Evolutionary conservation across 177 flowering plant genomes (phyloP).

Genomic region (Vitis hybrid): DNA sequence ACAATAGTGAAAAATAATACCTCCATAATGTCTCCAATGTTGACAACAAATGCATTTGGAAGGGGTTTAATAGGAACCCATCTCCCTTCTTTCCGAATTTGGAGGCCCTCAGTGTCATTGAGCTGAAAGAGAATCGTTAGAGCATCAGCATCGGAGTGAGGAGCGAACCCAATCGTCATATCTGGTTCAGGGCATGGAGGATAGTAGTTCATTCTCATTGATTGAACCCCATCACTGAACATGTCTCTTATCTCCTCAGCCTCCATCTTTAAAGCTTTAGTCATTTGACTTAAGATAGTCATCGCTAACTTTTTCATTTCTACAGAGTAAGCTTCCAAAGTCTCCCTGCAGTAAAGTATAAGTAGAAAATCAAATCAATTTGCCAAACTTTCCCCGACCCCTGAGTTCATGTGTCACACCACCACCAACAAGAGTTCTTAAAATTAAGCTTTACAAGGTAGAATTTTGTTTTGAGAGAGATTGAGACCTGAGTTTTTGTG

Average conservation of each 20-base stretch:
- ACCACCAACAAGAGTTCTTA: too few relatives aligned
- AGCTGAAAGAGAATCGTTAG: constrained; percentile 61
- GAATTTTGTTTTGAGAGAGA: too few relatives aligned
- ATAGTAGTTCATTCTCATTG: constrained; percentile 59
- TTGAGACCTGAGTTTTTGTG: too few relatives aligned
- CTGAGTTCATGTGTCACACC: too few relatives aligned
- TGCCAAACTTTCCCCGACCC: too few relatives aligned
- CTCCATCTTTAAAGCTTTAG: constrained; percentile 45
- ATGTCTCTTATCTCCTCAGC: constrained; percentile 33
- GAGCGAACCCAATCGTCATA: constrained; percentile 43
- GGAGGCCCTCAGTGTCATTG: constrained; percentile 60
- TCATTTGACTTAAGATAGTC: constrained; percentile 34
- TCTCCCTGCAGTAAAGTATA: constrained; percentile 28
- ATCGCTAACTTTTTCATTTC: constrained; percentile 39
- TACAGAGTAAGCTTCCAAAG: constrained; percentile 38
- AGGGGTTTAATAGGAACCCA: constrained; percentile 58
- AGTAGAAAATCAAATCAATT: too few relatives aligned
- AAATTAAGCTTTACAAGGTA: too few relatives aligned
- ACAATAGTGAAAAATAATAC: constrained; percentile 16
- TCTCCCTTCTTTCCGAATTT: constrained; percentile 45
- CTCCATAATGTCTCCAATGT: constrained; percentile 69
- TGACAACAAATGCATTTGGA: constrained; percentile 56
- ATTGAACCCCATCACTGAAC: constrained; percentile 44
- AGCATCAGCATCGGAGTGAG: constrained; percentile 57
- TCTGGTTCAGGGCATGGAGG: constrained; percentile 77